Base-by-base conservation (phyloP, 768 basidiomycete species). In the Russula griseocarnosa region DNA sequence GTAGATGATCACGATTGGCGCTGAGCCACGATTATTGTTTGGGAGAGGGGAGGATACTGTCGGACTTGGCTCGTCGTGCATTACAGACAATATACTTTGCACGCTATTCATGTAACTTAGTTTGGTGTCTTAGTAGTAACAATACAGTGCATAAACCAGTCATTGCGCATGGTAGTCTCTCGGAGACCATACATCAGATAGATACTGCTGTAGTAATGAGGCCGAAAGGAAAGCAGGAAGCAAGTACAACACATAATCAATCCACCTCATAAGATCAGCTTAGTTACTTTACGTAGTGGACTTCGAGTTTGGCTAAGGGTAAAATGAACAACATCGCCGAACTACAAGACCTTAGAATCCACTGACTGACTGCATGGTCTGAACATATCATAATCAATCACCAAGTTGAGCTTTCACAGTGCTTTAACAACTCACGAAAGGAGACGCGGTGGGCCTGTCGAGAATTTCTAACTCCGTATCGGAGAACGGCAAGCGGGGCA, bases 371-470 rank as follows among this genome's bases (percentile, higher is more conserved):
- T 66, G 53, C 67, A 68, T 68, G 1, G 65, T 63, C 67, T 68
- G 47, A 32, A 28, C n/a, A 42, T 8, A 26, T 20, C 18, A n/a
- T 22, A 22, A 18, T 38, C 36, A 63, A 61, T 3, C 36, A 36
- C 36, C 5, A 13, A n/a, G 7, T 20, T 10, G 26, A 13, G 36
- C 11, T 16, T 8, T 3, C 13, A 28, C 60, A 5, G 32, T 3
- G 28, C 18, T 13, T 2, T 6, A 51, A 66, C 49, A 7, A 83
- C 90, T 78, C 70, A 92, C 89, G 68, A 90, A 90, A n/a, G 85
- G 81, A 16, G 90, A 92, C 13, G 95, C 94, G 0, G 91, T 88
- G 0, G 93, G 90, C 2, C 90, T 88, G 72, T 97, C 95, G n/a
- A 98, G 80, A 24, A 94, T 87, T 2, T 78, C 79, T 44, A 98